These are phyloP conservation scores for Beta corolliflora DNA, from an alignment of 179 eudicot species.

Conservation along the genomic window DNA sequence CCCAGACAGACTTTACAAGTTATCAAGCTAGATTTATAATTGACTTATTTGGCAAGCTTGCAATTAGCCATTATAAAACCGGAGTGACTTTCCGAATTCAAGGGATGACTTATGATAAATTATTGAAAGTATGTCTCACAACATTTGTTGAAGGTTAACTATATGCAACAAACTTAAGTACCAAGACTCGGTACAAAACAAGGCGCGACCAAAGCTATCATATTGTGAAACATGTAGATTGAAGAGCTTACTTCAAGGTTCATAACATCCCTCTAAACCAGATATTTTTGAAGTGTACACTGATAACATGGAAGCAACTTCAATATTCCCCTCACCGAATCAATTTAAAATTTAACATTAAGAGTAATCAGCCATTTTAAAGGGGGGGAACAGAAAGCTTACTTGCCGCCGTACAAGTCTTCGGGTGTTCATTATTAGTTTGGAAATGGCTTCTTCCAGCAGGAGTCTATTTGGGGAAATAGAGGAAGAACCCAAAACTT, in stretches of 20 bases:
- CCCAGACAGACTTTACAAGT: neutral
- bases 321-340: neutral
- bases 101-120: no score
- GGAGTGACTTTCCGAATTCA: no score
- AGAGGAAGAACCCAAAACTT: conserved; percentile 35
- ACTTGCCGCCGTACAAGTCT: conserved; percentile 97
- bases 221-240: neutral
- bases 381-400: conserved; percentile 26
- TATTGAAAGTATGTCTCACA: no score
- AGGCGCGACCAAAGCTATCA: neutral
- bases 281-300: neutral
- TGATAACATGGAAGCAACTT: neutral
- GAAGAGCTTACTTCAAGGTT: neutral
- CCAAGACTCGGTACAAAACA: neutral
- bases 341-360: neutral
- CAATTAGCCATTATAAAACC: no score
- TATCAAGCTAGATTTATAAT: neutral
- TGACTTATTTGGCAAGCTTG: neutral
- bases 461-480: conserved; percentile 39
- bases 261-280: neutral
- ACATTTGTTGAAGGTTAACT: neutral
- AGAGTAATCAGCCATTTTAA: no score
- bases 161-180: neutral
- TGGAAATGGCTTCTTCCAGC: conserved; percentile 63
- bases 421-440: conserved; percentile 70